A percentile compares a stretch with the other conserved stretches of the same genome.
phyloP scores from a whole-genome alignment of 495 filamentous ascomycete species.

The Aspergillus hancockii region DNA sequence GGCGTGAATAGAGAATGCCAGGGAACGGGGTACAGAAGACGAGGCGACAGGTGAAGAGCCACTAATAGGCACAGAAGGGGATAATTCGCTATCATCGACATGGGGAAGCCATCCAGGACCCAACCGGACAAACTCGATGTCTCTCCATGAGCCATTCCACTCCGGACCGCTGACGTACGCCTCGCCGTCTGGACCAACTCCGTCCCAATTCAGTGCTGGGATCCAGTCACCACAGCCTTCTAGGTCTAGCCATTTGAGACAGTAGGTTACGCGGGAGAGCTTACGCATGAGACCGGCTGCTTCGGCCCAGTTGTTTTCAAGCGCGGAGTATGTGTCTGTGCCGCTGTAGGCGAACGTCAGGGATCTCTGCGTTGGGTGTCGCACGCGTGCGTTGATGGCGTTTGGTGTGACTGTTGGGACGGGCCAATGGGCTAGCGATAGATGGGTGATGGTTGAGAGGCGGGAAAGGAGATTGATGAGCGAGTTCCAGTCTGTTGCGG shows the following conservation, averaged over 20 bases:
- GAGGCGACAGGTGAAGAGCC: not conserved
- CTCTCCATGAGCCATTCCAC: conserved; percentile 54
- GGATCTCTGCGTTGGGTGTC: conserved; percentile 37
- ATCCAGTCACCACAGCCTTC: conserved; percentile 77
- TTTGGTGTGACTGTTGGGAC: conserved; percentile 67
- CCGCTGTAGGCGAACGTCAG: conserved; percentile 59
- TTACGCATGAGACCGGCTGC: conserved; percentile 67
- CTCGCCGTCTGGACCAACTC: conserved; percentile 29
- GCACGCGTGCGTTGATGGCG: conserved; percentile 45
- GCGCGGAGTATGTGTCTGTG: conserved; percentile 62
- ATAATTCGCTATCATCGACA: conserved; percentile 17
- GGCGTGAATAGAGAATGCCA: conserved; percentile 23
- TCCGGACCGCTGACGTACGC: conserved; percentile 41
- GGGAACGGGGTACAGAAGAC: conserved; percentile 12
- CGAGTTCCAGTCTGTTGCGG: conserved; percentile 62
- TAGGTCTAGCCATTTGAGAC: conserved; percentile 77
- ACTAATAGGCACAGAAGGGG: no score
- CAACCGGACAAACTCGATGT: conserved; percentile 48
- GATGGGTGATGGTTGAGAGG: conserved; percentile 67
- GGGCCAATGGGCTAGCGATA: conserved; percentile 81
- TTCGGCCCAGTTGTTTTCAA: conserved; percentile 71
- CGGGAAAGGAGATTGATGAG: conserved; percentile 63
- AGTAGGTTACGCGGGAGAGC: conserved; percentile 65
- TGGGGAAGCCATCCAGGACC: conserved; percentile 51
- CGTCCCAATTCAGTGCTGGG: conserved; percentile 56